Conservation (phyloP, 2,329 filamentous ascomycete genomes). For the Coniochaeta sp. region DNA sequence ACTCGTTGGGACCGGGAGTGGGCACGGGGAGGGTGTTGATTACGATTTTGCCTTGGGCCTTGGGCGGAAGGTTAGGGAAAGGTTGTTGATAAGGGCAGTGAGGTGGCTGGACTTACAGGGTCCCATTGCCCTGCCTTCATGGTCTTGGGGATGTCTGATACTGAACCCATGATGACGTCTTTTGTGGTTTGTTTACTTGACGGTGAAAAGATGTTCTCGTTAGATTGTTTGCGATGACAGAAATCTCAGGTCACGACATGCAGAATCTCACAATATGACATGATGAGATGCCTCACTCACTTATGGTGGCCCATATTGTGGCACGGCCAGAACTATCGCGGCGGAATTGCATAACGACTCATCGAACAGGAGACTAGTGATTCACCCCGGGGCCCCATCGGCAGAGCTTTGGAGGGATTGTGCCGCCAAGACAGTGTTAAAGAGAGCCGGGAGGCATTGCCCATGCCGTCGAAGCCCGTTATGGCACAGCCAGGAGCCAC, state of each 20-base stretch:
- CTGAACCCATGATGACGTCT: conserved; percentile 3
- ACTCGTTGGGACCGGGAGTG: conserved; percentile 30
- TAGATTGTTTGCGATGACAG: too few relatives aligned
- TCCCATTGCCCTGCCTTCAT: conserved; percentile 14
- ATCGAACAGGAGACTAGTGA: neutral
- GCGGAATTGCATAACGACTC: too few relatives aligned
- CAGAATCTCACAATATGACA: too few relatives aligned
- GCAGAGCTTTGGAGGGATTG: neutral
- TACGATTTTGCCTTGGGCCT: neutral
- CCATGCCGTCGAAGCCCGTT: neutral
- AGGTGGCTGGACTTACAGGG: conserved; percentile 6
- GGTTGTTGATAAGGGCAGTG: too few relatives aligned
- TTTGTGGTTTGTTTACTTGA: neutral
- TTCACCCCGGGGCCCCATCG: neutral
- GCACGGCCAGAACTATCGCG: too few relatives aligned
- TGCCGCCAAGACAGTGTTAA: neutral
- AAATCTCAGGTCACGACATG: too few relatives aligned
- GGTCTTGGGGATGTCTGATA: conserved; percentile 9
- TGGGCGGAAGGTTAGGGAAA: too few relatives aligned
- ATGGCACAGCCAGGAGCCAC: neutral
- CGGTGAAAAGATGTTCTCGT: too few relatives aligned
- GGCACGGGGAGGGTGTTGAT: conserved; percentile 35
- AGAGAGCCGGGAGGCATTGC: neutral
- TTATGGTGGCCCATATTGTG: neutral
- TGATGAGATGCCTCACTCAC: neutral